These are phyloP conservation scores for Syzygium aqueum DNA, from an alignment of 345 rosid species.

Conservation along the genomic window DNA sequence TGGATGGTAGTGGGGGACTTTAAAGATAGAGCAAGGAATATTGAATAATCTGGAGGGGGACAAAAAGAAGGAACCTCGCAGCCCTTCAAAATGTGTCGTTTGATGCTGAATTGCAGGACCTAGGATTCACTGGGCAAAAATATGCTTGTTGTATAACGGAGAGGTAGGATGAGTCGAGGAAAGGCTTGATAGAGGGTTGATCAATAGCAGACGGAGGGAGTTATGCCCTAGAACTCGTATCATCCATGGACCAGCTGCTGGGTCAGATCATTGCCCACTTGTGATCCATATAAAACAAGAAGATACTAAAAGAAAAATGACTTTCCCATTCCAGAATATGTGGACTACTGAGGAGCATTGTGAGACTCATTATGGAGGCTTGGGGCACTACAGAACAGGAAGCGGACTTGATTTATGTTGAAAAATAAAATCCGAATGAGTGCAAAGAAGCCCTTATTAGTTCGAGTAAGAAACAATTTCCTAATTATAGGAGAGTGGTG, in stretches of 20 bases:
- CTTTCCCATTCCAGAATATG: background rate
- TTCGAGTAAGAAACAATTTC: background rate
- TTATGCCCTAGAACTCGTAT: background rate
- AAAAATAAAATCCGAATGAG: background rate
- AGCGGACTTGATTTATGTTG: background rate
- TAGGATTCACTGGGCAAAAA: background rate
- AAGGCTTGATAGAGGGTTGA: background rate
- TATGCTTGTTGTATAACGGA: fast-evolving
- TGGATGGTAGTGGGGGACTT: background rate
- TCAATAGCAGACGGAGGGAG: background rate
- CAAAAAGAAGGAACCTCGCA: background rate
- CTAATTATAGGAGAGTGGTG: background rate
- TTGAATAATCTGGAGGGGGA: background rate
- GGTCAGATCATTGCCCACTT: background rate
- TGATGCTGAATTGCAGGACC: background rate
- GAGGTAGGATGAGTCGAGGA: background rate
- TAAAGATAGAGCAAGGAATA: background rate
- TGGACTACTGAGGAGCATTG: background rate
- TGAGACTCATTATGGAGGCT: background rate
- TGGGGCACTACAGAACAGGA: background rate
- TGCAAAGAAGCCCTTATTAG: background rate
- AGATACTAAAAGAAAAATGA: background rate
- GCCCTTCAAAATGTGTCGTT: background rate
- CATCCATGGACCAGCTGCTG: background rate
- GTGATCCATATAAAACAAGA: background rate